These are phyloP conservation scores for Colletotrichum theobromicola DNA, from an alignment of 2,329 filamentous ascomycete genomes.

Conservation along the genomic window DNA sequence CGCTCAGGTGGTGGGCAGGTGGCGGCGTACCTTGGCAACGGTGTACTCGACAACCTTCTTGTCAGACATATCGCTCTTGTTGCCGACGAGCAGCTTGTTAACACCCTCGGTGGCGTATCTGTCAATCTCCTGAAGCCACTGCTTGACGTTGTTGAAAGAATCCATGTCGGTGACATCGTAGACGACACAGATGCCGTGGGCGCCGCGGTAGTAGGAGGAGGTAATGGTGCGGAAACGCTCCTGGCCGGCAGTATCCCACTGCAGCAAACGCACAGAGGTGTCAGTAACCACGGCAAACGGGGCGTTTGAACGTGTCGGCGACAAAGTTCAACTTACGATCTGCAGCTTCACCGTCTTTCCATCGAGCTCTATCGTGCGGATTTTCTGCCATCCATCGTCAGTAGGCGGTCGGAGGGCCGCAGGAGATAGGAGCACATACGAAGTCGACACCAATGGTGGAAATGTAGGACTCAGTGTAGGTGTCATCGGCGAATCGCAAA, in stretches of 20 bases:
- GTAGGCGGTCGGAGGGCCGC: not conserved
- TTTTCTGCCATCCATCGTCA: constrained; percentile 72
- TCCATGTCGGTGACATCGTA: constrained; percentile 99
- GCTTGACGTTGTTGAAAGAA: constrained; percentile 99
- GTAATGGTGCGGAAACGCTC: constrained; percentile 99
- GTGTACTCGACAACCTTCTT: constrained; percentile 99
- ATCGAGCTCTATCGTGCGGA: constrained; percentile 98
- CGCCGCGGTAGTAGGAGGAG: constrained; percentile 98
- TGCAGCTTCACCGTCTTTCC: constrained; percentile 99
- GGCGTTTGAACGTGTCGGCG: not conserved
- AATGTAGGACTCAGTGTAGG: constrained; percentile 99
- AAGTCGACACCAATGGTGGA: constrained; percentile 99
- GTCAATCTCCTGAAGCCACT: constrained; percentile 99
- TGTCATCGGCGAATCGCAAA: constrained; percentile 97
- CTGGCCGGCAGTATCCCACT: constrained; percentile 99
- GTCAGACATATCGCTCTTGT: constrained; percentile 99
- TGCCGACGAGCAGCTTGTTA: constrained; percentile 98
- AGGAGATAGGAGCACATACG: constrained; percentile 59
- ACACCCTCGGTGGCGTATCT: constrained; percentile 98
- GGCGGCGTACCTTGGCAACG: constrained; percentile 84
- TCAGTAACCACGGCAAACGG: constrained; percentile 26
- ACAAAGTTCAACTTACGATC: constrained; percentile 74
- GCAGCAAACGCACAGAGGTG: constrained; percentile 26
- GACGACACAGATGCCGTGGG: constrained; percentile 98
- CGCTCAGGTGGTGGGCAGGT: not conserved